Evolutionary conservation across 2,329 filamentous ascomycete genomes (phyloP), one percentile per base, ranked within the genome.

Genomic region (Colletotrichum phormii): DNA sequence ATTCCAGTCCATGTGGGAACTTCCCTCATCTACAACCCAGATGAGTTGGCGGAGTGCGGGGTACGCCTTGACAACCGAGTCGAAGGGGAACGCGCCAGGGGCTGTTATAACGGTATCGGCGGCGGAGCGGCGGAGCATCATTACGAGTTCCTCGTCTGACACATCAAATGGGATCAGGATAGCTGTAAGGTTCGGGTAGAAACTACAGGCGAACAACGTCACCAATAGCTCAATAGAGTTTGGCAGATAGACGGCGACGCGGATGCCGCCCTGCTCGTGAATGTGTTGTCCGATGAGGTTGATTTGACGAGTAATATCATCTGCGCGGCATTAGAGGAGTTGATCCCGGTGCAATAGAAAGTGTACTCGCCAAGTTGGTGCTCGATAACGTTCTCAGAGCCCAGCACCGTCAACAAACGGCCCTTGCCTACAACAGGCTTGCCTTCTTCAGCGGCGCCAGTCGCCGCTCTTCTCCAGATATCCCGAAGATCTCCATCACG

Each of bases 1-100:
- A 77, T 94, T 95, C 95, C 96, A 99, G 82, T 98, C 95, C 88
- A 99, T 93, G 80, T 98, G 96, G 77, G 91, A 90, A 84, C 92
- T 98, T 54, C 95, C 95, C 79, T 95, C 90, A 78, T 98, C 96
- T 5, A 97, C 95, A 13, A 98, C 95, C 94, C 95, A 98, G 77
- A 98, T 89, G 37, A 98, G 88, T 76, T 95, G 91, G 74, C 91
- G 92, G 58, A 99, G 87, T 49, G 89, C 88, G 5, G 92, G 88
- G 78, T 94, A 95, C 65, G 86, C 88, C 77, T 92, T 90, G 64
- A 91, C 88, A 13, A 97, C 89, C 49, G 89, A 85, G 74, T 95
- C 92, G 55, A 98, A 90, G 26, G 97, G 94, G 71, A 98, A 89
- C n/a, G 93, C 91, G 54, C 97, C 97, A 3, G 96, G 95, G 37